A percentile compares a stretch with the other conserved stretches of the same genome.
These are phyloP conservation scores for Solanum bulbocastanum DNA, from an alignment of 257 asterid genomes.

Conservation along the genomic window DNA sequence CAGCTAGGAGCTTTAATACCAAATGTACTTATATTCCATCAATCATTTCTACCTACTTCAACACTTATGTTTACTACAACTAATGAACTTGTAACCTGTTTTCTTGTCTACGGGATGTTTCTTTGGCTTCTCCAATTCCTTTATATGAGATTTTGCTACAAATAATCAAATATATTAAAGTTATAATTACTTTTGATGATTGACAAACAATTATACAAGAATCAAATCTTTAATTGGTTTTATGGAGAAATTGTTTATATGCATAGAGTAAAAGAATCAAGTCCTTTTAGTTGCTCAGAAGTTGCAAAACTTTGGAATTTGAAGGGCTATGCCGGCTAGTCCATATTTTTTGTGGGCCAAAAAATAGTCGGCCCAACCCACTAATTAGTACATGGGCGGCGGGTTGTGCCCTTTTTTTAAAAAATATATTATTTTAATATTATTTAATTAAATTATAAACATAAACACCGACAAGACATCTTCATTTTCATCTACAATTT, in stretches of 20 bases:
- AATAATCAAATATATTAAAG: background rate
- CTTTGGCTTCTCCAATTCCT: background rate
- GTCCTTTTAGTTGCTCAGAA: background rate
- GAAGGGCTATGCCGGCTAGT: too few relatives aligned
- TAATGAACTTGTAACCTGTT: background rate
- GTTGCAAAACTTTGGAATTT: too few relatives aligned
- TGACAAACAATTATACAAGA: background rate
- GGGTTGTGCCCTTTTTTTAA: fast-evolving
- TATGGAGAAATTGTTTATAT: fast-evolving
- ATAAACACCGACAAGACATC: too few relatives aligned
- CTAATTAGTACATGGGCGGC: fast-evolving
- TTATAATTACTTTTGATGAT: background rate
- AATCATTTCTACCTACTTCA: background rate
- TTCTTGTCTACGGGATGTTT: background rate
- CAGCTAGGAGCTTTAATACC: background rate
- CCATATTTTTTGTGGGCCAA: too few relatives aligned
- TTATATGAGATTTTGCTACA: background rate
- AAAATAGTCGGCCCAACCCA: too few relatives aligned
- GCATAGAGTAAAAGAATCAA: background rate
- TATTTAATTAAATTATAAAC: too few relatives aligned
- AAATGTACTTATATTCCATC: background rate
- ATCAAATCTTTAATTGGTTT: background rate
- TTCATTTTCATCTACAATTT: background rate
- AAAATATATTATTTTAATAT: too few relatives aligned
- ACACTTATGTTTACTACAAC: background rate